phyloP scores from a whole-genome alignment of 192 early-diverging fungal species.

The Diversispora eburnea region DNA sequence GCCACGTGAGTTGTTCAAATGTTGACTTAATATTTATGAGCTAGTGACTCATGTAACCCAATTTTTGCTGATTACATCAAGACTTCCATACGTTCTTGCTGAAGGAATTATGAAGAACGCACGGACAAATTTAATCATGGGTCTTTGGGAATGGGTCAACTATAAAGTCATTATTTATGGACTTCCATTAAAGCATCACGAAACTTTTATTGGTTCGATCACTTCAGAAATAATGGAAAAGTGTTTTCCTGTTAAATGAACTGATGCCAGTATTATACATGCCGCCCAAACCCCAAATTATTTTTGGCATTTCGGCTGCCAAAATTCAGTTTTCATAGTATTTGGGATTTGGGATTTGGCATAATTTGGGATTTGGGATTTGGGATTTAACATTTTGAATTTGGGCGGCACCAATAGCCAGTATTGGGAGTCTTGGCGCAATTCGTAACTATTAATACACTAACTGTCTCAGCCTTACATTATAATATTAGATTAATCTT shows the following conservation, averaged over 20 bases:
- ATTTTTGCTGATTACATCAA: neutral
- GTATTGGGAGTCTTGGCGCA: neutral
- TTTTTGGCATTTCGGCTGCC: too few species aligned
- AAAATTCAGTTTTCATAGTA: too few species aligned
- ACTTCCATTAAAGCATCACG: neutral
- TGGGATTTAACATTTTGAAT: too few species aligned
- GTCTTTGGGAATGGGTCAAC: neutral
- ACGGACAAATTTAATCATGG: constrained; percentile 4
- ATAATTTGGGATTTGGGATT: too few species aligned
- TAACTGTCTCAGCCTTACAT: neutral
- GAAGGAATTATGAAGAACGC: neutral
- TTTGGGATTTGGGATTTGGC: too few species aligned
- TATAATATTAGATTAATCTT: constrained; percentile 9
- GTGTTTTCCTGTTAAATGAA: neutral
- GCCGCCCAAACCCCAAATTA: too few species aligned
- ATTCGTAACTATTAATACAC: constrained; percentile 3
- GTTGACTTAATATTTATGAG: neutral
- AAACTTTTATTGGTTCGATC: neutral
- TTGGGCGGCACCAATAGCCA: too few species aligned
- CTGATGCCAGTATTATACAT: too few species aligned
- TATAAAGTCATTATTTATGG: too few species aligned
- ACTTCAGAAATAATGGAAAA: neutral
- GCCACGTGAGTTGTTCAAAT: neutral
- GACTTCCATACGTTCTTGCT: constrained; percentile 6
- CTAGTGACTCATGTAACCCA: neutral